These are phyloP conservation scores for Debaryomyces udenii DNA, from an alignment of 1,139 yeast genomes.

Conservation along the genomic window DNA sequence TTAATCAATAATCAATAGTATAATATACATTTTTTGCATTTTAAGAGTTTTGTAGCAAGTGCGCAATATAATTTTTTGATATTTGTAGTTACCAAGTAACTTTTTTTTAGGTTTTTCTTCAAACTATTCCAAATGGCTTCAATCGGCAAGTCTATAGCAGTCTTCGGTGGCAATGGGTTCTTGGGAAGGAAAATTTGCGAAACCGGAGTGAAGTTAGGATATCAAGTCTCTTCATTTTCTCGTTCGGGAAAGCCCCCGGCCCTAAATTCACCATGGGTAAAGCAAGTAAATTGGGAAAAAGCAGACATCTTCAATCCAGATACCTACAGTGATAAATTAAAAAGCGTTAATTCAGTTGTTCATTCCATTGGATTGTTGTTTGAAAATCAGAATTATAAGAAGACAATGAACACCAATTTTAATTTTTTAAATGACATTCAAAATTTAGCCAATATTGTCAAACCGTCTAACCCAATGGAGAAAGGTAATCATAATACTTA, in stretches of 20 bases:
- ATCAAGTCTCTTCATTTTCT: conserved; percentile 64
- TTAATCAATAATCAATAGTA: conserved; percentile 11
- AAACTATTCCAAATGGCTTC: conserved; percentile 5
- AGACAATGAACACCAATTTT: conserved; percentile 47
- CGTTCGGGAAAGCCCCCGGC: conserved; percentile 61
- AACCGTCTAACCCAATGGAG: conserved; percentile 58
- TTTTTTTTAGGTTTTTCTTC: background rate
- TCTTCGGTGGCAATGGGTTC: conserved; percentile 89
- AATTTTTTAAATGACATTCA: conserved; percentile 35
- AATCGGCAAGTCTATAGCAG: conserved; percentile 48
- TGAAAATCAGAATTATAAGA: conserved; percentile 69
- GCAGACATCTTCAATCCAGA: conserved; percentile 71
- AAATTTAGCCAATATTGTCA: conserved; percentile 28
- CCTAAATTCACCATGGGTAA: conserved; percentile 46
- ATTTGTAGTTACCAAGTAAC: too few relatives aligned
- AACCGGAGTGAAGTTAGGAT: conserved; percentile 64
- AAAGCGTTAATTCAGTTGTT: conserved; percentile 66
- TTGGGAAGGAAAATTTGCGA: conserved; percentile 74
- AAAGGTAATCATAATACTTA: conserved; percentile 52
- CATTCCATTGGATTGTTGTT: conserved; percentile 79
- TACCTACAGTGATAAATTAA: conserved; percentile 52
- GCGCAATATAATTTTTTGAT: background rate
- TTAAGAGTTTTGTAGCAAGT: conserved; percentile 1
- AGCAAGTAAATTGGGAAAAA: conserved; percentile 64
- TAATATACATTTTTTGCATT: conserved; percentile 5